These are phyloP conservation scores for Pseudotulostoma volvatum DNA, from an alignment of 495 filamentous ascomycete species.

Conservation along the genomic window DNA sequence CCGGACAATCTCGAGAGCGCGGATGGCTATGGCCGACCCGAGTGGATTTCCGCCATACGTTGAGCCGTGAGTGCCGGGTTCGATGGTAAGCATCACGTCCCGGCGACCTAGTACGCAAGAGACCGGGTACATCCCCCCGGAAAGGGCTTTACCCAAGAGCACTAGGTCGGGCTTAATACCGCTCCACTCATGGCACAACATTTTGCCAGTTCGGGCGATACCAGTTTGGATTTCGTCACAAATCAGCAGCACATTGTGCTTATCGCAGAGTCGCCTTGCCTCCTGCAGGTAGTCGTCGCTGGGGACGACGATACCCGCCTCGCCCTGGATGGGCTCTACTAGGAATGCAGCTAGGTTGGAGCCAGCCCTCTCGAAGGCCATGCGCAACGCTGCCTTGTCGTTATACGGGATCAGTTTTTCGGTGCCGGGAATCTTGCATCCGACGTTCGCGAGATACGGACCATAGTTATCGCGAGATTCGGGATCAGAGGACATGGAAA, in stretches of 20 bases:
- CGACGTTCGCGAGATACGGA: slow-evolving; percentile 80
- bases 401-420: slow-evolving; percentile 70
- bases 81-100: slow-evolving; percentile 93
- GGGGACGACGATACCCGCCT: slow-evolving; percentile 93
- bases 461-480: slow-evolving; percentile 96
- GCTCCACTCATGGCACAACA: slow-evolving; percentile 89
- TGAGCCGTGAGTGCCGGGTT: slow-evolving; percentile 90
- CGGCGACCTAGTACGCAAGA: slow-evolving; percentile 79
- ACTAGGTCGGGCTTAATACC: slow-evolving; percentile 91
- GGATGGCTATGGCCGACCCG: slow-evolving; percentile 91
- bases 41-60: slow-evolving; percentile 97
- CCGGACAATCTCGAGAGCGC: slow-evolving; percentile 83
- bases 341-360: slow-evolving; percentile 82
- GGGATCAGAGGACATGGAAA: slow-evolving; percentile 86
- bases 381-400: slow-evolving; percentile 63
- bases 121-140: slow-evolving; percentile 96
- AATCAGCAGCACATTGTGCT: slow-evolving; percentile 87
- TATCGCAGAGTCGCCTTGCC: slow-evolving; percentile 74
- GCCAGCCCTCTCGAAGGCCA: slow-evolving; percentile 64
- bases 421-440: slow-evolving; percentile 61
- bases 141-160: slow-evolving; percentile 91
- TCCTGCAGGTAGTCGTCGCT: slow-evolving; percentile 73
- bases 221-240: slow-evolving; percentile 98
- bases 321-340: slow-evolving; percentile 94
- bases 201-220: slow-evolving; percentile 83